phyloP scores from a whole-genome alignment of 78 protist genomes.

The Dictyostelium purpureum region DNA sequence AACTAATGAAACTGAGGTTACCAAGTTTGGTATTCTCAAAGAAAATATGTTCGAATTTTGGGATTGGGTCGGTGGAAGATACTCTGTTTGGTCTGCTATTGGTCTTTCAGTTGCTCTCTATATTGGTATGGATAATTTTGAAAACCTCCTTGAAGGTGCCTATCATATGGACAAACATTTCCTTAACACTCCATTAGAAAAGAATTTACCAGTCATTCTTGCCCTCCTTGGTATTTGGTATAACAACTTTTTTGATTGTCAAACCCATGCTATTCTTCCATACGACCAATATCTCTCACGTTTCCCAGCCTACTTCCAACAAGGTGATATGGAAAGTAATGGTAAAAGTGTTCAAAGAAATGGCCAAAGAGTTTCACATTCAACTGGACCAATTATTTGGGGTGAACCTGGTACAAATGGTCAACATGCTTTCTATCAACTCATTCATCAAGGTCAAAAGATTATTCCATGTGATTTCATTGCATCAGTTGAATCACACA shows the following conservation, averaged over 20 bases:
- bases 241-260: conserved; percentile 94
- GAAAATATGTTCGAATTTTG: conserved; percentile 98
- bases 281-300: conserved; percentile 97
- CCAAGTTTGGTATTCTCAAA: conserved; percentile 94
- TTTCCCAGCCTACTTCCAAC: conserved; percentile 98
- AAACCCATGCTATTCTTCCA: conserved; percentile 95
- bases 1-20: conserved; percentile 89
- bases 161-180: conserved; percentile 97
- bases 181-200: conserved; percentile 75
- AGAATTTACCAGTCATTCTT: conserved; percentile 91
- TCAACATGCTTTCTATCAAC: conserved; percentile 98
- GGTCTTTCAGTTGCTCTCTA: conserved; percentile 92
- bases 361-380: conserved; percentile 17
- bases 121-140: conserved; percentile 91
- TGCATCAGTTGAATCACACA: conserved; percentile 86
- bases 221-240: conserved; percentile 95
- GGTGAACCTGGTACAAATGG: conserved; percentile 99
- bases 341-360: conserved; percentile 76
- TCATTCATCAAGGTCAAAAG: conserved; percentile 91
- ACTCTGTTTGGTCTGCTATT: conserved; percentile 97
- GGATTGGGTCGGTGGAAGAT: conserved; percentile 99
- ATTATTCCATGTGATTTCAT: conserved; percentile 95
- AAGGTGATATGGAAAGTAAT: conserved; percentile 87
- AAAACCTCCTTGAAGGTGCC: conserved; percentile 94
- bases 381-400: conserved; percentile 96